Base-by-base conservation (phyloP, 73 alveolate genomes). In the Paramecium pentaurelia region DNA sequence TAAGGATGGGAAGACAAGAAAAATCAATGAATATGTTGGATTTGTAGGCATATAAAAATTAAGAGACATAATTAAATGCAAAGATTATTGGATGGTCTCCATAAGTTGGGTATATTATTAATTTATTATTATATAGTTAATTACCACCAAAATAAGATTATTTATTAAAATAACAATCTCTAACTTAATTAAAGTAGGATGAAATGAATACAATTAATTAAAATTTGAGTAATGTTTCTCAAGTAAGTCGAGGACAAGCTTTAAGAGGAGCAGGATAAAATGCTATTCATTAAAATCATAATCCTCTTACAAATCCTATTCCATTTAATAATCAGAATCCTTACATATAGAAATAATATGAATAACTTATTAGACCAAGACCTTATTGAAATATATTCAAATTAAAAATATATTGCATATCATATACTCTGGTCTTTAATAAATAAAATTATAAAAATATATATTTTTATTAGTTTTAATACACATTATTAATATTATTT, bases 1-100 rank as follows among this genome's bases (percentile, higher is more conserved):
- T 7, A 27, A 40, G 91, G 20, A 80, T 80, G 91, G 91, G 91
- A 45, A 80, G 75, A 47, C 27, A 80, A 36, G 91, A 80, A 49
- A 80, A 80, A 45, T 80, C 91, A 3, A 80, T 80, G 91, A 80
- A 80, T 80, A 80, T 80, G 91, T 64, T 80, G 22, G 91, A 80
- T 80, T 80, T 80, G 16, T 44, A 80, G 32, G 71, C 91, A 1
- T 80, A 80, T 22, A 80, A 80, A 49, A 80, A 80, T 47, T 47
- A 80, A 47, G 91, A 80, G 6, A 18, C 71, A 6, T 45, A 80
- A 45, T 47, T 80, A 44, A 80, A 80, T 80, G 91, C 91, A 3
- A 80, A 80, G 12, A 45, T 80, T 12, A 80, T 80, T 22, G 91
- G 91, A 25, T 80, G 91, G 91, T 80, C 91, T 9, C 91, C 91